These are phyloP conservation scores for Ensete ventricosum DNA, from an alignment of 176 grass and related monocot genomes.

Conservation along the genomic window DNA sequence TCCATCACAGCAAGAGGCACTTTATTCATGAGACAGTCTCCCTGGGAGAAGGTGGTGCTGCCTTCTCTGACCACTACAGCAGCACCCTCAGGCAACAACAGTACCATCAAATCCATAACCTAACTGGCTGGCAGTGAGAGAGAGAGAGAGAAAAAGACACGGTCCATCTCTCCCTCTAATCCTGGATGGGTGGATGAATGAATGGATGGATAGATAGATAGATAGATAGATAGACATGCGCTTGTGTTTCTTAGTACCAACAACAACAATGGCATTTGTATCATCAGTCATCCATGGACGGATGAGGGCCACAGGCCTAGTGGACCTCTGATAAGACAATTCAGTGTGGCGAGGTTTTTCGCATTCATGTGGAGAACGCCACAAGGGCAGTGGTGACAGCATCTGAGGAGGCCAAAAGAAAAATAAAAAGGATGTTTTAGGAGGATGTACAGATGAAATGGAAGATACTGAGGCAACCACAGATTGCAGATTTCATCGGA, in stretches of 20 bases:
- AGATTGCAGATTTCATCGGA: neutral
- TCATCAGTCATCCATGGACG: slow-evolving; percentile 13
- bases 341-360: neutral
- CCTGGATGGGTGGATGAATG: neutral
- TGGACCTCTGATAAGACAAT: neutral
- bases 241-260: slow-evolving; percentile 6
- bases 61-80: slow-evolving; percentile 12
- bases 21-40: neutral
- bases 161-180: slow-evolving; percentile 13
- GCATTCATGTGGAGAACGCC: slow-evolving; percentile 1
- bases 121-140: slow-evolving; percentile 3
- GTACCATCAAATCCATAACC: slow-evolving; percentile 11
- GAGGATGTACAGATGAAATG: neutral
- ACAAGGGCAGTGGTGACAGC: neutral
- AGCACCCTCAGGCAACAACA: neutral
- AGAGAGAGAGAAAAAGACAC: neutral
- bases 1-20: neutral
- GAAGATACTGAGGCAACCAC: neutral
- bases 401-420: neutral
- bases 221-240: neutral
- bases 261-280: slow-evolving; percentile 9
- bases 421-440: neutral
- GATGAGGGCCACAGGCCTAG: neutral
- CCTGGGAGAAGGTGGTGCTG: neutral
- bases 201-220: neutral